Evolutionary conservation across 2,329 filamentous ascomycete genomes (phyloP), one percentile per base, ranked within the genome.

Genomic region (Setomelanomma holmii): DNA sequence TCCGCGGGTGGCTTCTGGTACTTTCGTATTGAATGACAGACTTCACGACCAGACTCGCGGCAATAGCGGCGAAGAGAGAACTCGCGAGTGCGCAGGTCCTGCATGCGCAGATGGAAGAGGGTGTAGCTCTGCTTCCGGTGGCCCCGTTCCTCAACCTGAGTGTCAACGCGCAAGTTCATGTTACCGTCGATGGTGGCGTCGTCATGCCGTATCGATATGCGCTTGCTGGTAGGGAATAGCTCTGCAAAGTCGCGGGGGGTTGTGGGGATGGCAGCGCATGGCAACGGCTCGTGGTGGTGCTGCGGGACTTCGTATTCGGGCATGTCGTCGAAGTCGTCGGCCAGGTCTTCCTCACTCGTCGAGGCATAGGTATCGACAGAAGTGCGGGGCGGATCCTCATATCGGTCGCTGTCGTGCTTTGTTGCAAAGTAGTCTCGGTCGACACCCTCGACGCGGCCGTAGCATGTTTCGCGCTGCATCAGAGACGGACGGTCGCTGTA

Each of bases 61-160:
- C 91, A 95, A 75, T 99, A 98, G 41, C 93, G 86, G 23, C 93
- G 87, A 22, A 98, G 82, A 1, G 93, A 96, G 75, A 96, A 97
- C 56, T 96, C 90, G 43, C 95, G 86, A 63, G 86, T 87, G 67
- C 86, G 87, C 49, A 98, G 79, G 74, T 98, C 91, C 72, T 96
- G 88, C 91, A 99, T 96, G 66, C 92, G 89, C 54, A 98, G 81
- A 75, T 99, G 93, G 76, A 97, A 98, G 41, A 99, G 86, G 4
- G 87, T 90, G 65, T 89, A 84, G 63, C 86, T 86, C 57, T 86
- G 84, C 58, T 84, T 84, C 45, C 78, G 76, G 36, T 82, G 80
- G 35, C 84, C 83, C 21, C 83, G 82, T 21, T 79, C 77, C 21
- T 79, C 76, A 40, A 90, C 84, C 57, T 89, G 80, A 5, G 91